Base-by-base conservation (phyloP, 2,329 filamentous ascomycete species). In the Orbilia ellipsospora region DNA sequence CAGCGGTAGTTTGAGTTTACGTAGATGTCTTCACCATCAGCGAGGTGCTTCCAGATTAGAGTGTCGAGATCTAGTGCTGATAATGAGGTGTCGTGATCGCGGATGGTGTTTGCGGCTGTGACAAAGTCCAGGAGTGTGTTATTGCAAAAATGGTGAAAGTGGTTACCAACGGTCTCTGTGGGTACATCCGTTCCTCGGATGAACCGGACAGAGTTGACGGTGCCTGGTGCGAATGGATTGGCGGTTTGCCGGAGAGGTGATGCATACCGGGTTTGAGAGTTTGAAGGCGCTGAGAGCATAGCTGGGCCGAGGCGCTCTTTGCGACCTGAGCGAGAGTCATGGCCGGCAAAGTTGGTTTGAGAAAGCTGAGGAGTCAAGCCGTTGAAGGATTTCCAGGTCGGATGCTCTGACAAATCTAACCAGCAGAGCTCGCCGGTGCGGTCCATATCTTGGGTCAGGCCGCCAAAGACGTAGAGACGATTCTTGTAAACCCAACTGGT, bases 341-440 rank as follows among this genome's bases (percentile, higher is more conserved):
- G 52, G 36, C 12, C 28, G 73, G 69, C 23, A 64, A 74, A 57
- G 72, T 62, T 52, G 50, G 61, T 36, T 72, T 73, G 18, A 69
- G 75, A 74, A 69, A 78, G 45, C 72, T 77, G 28, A 50, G 78
- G 50, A 62, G 74, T 48, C 74, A 79, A 18, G 70, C 77, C 67
- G 48, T 77, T 68, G 69, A 66, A 50, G 42, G 89, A 89, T 79
- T 93, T 90, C 79, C 97, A 94, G 55, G 93, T 92, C 0, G 94
- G 93, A 73, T 88, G 93, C 40, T 93, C 93, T 81, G 96, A 94
- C 59, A 99, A 87, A 83, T 99, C 95, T 51, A 99, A 85, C 94
- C 95, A 99, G 92, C 93, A 97, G 51, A 99, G 87, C 82, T 99
- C 95, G 73, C 93, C 94, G 77, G 92, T 93, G 80, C 96, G 94